A percentile compares a stretch with the other conserved stretches of the same genome.
These are phyloP conservation scores for Eimeria sp. DNA, from an alignment of 169 alveolate genomes.

Conservation along the genomic window DNA sequence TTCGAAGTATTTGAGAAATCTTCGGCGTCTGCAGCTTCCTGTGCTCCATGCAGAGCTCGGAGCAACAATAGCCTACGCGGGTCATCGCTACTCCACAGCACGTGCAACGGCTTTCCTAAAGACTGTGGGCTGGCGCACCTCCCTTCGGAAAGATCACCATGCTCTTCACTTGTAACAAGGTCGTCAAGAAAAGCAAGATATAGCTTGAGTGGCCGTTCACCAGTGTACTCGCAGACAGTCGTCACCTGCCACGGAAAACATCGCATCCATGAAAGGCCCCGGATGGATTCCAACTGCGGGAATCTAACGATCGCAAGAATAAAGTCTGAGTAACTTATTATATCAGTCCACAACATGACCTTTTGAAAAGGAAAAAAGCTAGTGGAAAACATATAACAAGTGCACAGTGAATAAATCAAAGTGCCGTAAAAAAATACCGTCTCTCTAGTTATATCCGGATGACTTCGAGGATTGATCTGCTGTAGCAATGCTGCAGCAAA, in stretches of 20 bases:
- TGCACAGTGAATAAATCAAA: background rate
- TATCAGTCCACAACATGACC: background rate
- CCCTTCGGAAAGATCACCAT: background rate
- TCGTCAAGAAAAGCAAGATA: slow-evolving; percentile 55
- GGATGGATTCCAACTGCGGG: background rate
- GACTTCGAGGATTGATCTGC: slow-evolving; percentile 40
- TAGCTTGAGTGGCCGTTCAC: slow-evolving; percentile 21
- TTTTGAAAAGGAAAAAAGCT: background rate
- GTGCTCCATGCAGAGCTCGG: slow-evolving; percentile 71
- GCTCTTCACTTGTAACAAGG: background rate
- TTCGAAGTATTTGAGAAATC: background rate
- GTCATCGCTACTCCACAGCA: slow-evolving; percentile 41
- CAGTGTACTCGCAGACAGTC: slow-evolving; percentile 48
- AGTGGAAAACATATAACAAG: background rate
- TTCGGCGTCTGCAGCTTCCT: slow-evolving; percentile 74
- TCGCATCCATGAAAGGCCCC: background rate
- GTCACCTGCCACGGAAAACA: slow-evolving; percentile 11
- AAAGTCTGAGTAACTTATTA: background rate
- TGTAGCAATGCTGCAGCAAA: slow-evolving; percentile 49
- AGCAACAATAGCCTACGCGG: slow-evolving; percentile 77
- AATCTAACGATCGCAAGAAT: background rate
- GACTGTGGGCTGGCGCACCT: background rate
- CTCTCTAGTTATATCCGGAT: slow-evolving; percentile 19
- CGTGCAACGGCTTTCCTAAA: background rate
- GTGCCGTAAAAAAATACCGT: slow-evolving; percentile 8